phyloP scores from a whole-genome alignment of 2,329 filamentous ascomycete genomes.

The Curvularia verruculosa region DNA sequence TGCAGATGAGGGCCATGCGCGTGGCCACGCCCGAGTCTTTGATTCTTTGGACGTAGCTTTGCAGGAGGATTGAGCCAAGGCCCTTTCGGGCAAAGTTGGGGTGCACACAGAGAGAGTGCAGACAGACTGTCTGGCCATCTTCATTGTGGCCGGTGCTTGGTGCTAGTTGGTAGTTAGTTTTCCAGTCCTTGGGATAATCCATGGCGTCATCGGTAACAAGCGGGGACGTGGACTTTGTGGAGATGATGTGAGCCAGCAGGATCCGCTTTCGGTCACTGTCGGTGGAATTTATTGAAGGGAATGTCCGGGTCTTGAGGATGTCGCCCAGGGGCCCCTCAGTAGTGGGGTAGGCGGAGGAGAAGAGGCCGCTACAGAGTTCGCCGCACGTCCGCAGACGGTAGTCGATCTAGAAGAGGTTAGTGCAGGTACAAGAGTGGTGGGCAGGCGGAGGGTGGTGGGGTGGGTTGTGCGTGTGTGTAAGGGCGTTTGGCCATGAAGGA shows the following conservation, averaged over 20 bases:
- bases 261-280: conserved; percentile 65
- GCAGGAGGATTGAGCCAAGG: conserved; percentile 75
- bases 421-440: background rate
- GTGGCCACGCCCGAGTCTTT: conserved; percentile 72
- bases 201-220: conserved; percentile 78
- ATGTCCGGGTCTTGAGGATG: conserved; percentile 61
- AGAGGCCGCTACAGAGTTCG: conserved; percentile 79
- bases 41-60: conserved; percentile 78
- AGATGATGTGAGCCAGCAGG: conserved; percentile 78
- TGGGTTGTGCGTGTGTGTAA: background rate
- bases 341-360: conserved; percentile 69
- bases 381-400: conserved; percentile 78
- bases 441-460: background rate
- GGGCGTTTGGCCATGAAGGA: conserved; percentile 6
- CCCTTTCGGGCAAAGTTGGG: conserved; percentile 76
- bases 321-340: conserved; percentile 50
- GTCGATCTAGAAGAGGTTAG: conserved; percentile 62
- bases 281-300: conserved; percentile 65
- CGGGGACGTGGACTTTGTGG: conserved; percentile 69
- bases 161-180: conserved; percentile 48
- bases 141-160: conserved; percentile 70
- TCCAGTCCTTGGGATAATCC: conserved; percentile 73
- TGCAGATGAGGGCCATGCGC: conserved; percentile 76
- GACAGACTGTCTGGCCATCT: conserved; percentile 72
- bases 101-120: conserved; percentile 83